Conservation (phyloP, 345 rosid species). For the Populus alba region DNA sequence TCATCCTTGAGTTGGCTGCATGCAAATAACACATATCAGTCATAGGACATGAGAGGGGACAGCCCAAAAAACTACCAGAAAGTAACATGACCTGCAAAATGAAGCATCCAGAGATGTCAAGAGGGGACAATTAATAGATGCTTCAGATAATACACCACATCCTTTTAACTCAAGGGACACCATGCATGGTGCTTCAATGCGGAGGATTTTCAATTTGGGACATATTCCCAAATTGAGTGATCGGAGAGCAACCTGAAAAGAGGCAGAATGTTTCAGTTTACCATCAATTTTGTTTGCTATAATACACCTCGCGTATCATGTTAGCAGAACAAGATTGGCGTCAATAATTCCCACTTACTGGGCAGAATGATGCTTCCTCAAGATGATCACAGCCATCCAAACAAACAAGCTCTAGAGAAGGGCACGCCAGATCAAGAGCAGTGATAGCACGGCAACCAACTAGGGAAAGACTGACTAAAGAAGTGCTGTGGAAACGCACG, state of each 20-base stretch:
- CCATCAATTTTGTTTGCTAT: background rate
- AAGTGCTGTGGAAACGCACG: conserved; percentile 66
- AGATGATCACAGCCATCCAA: conserved; percentile 99
- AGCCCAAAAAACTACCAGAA: background rate
- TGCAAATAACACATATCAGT: conserved; percentile 16
- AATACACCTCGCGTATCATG: background rate
- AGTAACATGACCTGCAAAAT: conserved; percentile 69
- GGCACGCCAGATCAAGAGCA: conserved; percentile 73
- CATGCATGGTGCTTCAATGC: conserved; percentile 77
- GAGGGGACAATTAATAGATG: conserved; percentile 72
- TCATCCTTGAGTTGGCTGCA: conserved; percentile 90
- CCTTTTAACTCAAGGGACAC: conserved; percentile 90
- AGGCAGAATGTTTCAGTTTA: background rate
- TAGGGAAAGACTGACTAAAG: conserved; percentile 79
- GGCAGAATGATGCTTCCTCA: conserved; percentile 79
- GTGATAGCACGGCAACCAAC: conserved; percentile 85
- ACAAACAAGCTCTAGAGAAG: conserved; percentile 74
- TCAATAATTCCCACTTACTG: conserved; percentile 51
- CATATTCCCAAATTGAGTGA: conserved; percentile 95
- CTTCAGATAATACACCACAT: conserved; percentile 86
- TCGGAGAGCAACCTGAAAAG: conserved; percentile 69
- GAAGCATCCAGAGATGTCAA: conserved; percentile 91
- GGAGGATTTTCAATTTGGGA: conserved; percentile 73
- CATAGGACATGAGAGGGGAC: background rate
- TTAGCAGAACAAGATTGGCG: background rate